Base-by-base conservation (phyloP, 1,284 basidiomycete species). In the Calocybe gambosa region DNA sequence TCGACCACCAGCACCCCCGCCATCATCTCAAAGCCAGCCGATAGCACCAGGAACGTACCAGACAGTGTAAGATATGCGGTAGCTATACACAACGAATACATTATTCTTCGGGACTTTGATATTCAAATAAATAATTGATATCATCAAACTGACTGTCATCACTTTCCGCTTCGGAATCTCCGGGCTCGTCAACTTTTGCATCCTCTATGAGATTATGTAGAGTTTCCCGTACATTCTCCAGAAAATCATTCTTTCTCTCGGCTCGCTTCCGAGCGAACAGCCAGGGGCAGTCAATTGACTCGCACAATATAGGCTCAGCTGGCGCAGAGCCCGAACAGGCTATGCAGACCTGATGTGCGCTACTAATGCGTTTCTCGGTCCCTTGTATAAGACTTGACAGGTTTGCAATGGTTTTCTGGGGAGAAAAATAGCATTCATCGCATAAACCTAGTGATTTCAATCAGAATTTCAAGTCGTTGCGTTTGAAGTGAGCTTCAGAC, bases 281-380 rank as follows among this genome's bases (percentile, higher is more conserved):
- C 77, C 89, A 85, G 0, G 84, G 76, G 59, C 93, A 96, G 59
- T 95, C 92, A 43, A 89, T 68, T 3, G 88, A 91, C 57, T 86
- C 79, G 64, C 93, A 96, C 37, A 74, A 63, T 42, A 85, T 76
- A 0, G 75, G 70, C 47, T 93, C 90, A 3, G 63, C 67, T 1
- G 70, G 62, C 1, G 80, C 71, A 0, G 71, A 73, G 1, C 66
- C 66, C 0, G 81, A 68, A 60, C 93, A 96, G 1, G 80, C 77
- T 5, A 70, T 69, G 60, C 93, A 96, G 23, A 93, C 69, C 0
- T 66, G 65, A 37, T 91, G 84, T 12, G 77, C 66, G n/a, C 78
- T 67, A 18, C 69, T 59, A 3, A 87, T 60, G 19, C 77, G 77
- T 18, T 64, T 61, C 52, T 92, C 82, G 5, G 77, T 73, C n/a